Evolutionary conservation across 148 eudicot species (phyloP).

Genomic region (Simmondsia chinensis): DNA sequence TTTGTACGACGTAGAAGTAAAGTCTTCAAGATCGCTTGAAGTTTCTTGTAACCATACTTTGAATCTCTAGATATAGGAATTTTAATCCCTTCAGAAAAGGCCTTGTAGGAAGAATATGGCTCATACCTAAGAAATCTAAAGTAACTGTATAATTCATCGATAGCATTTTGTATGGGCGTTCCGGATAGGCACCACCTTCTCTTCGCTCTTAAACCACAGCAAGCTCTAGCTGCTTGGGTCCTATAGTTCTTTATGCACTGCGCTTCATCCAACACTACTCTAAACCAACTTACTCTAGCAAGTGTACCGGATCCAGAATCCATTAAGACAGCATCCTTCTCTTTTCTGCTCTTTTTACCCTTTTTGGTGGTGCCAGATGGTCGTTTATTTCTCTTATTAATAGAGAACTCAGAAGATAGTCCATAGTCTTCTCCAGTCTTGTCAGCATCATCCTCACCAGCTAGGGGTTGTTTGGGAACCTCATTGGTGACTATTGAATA

Average conservation of each 20-base stretch:
- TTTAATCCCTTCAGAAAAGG: constrained; percentile 53
- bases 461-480: constrained; percentile 84
- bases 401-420: constrained; percentile 45
- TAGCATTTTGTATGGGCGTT: constrained; percentile 90
- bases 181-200: constrained; percentile 98
- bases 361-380: constrained; percentile 29
- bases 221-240: constrained; percentile 90
- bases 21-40: constrained; percentile 75
- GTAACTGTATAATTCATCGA: constrained; percentile 92
- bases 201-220: constrained; percentile 95
- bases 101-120: constrained; percentile 60
- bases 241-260: constrained; percentile 95
- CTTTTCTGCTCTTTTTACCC: constrained; percentile 65
- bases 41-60: constrained; percentile 76
- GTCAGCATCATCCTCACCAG: constrained; percentile 73
- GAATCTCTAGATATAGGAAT: constrained; percentile 73
- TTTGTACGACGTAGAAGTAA: constrained; percentile 95
- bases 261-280: constrained; percentile 97
- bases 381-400: constrained; percentile 48
- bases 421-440: constrained; percentile 55
- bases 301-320: constrained; percentile 60
- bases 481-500: constrained; percentile 86
- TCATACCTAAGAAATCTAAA: constrained; percentile 87
- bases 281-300: constrained; percentile 82
- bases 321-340: constrained; percentile 30